Base-by-base conservation (phyloP, 768 basidiomycete genomes). In the Kwoniella mangroviensis region DNA sequence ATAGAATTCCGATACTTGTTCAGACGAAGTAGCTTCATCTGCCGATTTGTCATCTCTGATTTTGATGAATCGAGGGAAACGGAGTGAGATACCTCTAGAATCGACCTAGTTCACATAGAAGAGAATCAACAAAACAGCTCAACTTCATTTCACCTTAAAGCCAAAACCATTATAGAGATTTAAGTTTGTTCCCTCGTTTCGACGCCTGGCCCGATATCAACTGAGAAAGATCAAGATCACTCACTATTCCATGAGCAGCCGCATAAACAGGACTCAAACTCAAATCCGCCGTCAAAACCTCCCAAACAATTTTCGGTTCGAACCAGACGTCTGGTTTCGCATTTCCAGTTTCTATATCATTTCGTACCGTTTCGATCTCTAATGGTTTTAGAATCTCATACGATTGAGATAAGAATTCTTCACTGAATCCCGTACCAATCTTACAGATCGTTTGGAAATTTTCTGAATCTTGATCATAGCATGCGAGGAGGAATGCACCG, bases 301-400 rank as follows among this genome's bases (percentile, higher is more conserved):
- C 97, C 96, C 97, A 98, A 2, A 99, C 93, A 21, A 97, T 85
- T 84, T 92, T 92, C 21, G 97, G 96, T 81, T 98, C 96, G 83
- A 99, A 95, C 93, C 93, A 98, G 34, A 97, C 87, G 78, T 99
- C 96, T 15, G 97, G 96, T 81, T 98, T 98, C 51, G 94, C 94
- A 4, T 91, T 92, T 51, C 95, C 96, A 56, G 90, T 83, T 82
- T 93, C 94, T 73, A 97, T 87, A 81, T 98, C 93, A 0, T 91
- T 90, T 84, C 85, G 55, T 92, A 93, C 73, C 5, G 59, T 67
- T 7, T 68, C 67, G 45, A 94, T 86, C 15, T 93, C 90, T 72
- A 84, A 73, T 2, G 76, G 80, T 49, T 91, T 90, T 28, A 99
- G 87, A 3, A 87, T 85, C n/a, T 91, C 88, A 83, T 90, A 91